Percentiles rank a stretch among this genome's conserved stretches.
Conservation (phyloP, 495 filamentous ascomycete species). For the Parmelia sp. region DNA sequence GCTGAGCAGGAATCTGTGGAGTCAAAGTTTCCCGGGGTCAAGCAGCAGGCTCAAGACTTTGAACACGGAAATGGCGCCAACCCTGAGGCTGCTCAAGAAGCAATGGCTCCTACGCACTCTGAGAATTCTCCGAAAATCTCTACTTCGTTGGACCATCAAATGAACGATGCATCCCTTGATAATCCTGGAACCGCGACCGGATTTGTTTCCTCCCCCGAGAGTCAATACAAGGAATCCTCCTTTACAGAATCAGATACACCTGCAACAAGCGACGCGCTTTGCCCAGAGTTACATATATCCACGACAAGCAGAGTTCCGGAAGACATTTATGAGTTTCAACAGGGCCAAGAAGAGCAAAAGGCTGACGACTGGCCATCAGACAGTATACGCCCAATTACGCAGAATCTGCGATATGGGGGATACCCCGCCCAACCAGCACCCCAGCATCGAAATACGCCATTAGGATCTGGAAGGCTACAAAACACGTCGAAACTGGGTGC, state of each 20-base stretch:
- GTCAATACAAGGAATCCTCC: no score
- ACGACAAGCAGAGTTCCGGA: background rate
- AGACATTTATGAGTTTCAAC: background rate
- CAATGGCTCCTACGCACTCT: no score
- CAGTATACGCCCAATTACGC: slow-evolving; percentile 13
- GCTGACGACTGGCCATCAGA: slow-evolving; percentile 12
- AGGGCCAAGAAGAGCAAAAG: background rate
- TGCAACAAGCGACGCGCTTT: background rate
- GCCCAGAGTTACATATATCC: background rate
- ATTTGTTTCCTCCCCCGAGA: no score
- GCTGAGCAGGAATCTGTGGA: background rate
- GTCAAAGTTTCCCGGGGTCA: background rate
- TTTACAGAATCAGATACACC: background rate
- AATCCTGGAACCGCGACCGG: background rate
- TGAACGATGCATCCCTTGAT: background rate
- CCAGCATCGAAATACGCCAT: slow-evolving; percentile 50
- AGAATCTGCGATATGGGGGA: slow-evolving; percentile 17
- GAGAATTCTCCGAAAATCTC: no score
- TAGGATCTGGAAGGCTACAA: slow-evolving; percentile 62
- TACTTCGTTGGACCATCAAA: background rate
- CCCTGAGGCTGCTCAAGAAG: background rate
- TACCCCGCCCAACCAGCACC: slow-evolving; percentile 50
- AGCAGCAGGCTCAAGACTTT: slow-evolving; percentile 1
- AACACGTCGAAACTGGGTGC: slow-evolving; percentile 67
- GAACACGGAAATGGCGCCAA: background rate